Base-by-base conservation (phyloP, 2,329 filamentous ascomycete genomes). In the Pseudohalonectria lignicola region DNA sequence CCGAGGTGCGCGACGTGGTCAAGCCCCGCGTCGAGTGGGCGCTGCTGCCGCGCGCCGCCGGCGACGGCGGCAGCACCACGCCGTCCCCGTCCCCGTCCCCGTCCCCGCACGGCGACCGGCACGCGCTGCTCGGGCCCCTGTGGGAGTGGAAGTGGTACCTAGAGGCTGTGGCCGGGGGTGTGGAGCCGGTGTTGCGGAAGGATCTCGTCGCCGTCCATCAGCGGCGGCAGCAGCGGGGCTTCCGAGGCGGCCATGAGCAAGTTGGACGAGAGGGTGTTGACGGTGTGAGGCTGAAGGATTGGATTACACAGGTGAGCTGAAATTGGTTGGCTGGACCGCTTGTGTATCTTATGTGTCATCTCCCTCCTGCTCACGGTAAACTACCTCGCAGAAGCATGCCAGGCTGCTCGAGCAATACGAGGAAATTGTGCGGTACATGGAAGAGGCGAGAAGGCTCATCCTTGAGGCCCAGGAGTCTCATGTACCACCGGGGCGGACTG, bases 341-440 rank as follows among this genome's bases (percentile, higher is more conserved):
- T n/a, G n/a, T n/a, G n/a, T n/a, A n/a, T n/a, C n/a, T n/a, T n/a
- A n/a, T n/a, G n/a, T n/a, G n/a, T n/a, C n/a, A n/a, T n/a, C n/a
- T n/a, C n/a, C n/a, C n/a, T n/a, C n/a, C n/a, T n/a, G n/a, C n/a
- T n/a, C n/a, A n/a, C n/a, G n/a, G n/a, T n/a, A n/a, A n/a, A n/a
- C n/a, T n/a, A n/a, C n/a, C n/a, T n/a, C n/a, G 40, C 64, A 66
- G 42, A 61, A 67, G 31, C 60, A 66, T 1, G 69, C 69, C 34
- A 54, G 61, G 17, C 11, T 33, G 8, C 16, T 11, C 31, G n/a
- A 17, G 19, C 64, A 68, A 39, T 69, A 63, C 39, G 66, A 70
- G 33, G 57, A 51, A 31, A 49, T 68, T 7, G 62, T 60, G 40
- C 53, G 57, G 31, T 65, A 70, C 25, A 39, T 70, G 10, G 48